A percentile compares a stretch with the other conserved stretches of the same genome.
Evolutionary conservation across 495 filamentous ascomycete genomes (phyloP).

Genomic region (Rusavskia elegans): DNA sequence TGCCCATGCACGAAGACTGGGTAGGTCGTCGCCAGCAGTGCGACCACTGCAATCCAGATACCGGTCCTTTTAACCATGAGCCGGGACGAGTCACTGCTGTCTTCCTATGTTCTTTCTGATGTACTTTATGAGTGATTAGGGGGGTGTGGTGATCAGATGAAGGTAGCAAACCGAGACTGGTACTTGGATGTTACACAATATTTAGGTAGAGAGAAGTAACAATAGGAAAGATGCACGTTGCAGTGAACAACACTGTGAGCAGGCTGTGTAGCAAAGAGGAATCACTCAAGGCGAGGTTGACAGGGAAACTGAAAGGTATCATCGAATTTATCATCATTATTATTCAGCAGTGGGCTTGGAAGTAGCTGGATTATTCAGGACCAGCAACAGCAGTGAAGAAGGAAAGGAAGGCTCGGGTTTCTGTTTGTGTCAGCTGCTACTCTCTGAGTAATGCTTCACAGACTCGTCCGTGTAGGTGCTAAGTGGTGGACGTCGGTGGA

Average conservation of each 20-base stretch:
- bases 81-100: not conserved
- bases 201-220: too few relatives aligned
- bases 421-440: too few relatives aligned
- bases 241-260: not conserved
- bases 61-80: conserved; percentile 12
- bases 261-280: not conserved
- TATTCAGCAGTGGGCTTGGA: not conserved
- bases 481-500: too few relatives aligned
- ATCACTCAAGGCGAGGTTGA: not conserved
- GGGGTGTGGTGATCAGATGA: too few relatives aligned
- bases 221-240: not conserved
- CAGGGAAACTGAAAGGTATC: not conserved
- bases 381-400: too few relatives aligned
- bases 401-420: too few relatives aligned
- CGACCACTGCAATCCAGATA: conserved; percentile 3
- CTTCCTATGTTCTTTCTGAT: not conserved
- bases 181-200: too few relatives aligned
- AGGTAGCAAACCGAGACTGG: too few relatives aligned
- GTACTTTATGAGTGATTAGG: too few relatives aligned
- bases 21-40: conserved; percentile 8
- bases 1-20: conserved; percentile 13
- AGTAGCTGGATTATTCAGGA: not conserved
- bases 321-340: not conserved
- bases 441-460: too few relatives aligned
- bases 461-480: too few relatives aligned